Base-by-base conservation (phyloP, 2,329 filamentous ascomycete species). In the Anthostomella pinea region DNA sequence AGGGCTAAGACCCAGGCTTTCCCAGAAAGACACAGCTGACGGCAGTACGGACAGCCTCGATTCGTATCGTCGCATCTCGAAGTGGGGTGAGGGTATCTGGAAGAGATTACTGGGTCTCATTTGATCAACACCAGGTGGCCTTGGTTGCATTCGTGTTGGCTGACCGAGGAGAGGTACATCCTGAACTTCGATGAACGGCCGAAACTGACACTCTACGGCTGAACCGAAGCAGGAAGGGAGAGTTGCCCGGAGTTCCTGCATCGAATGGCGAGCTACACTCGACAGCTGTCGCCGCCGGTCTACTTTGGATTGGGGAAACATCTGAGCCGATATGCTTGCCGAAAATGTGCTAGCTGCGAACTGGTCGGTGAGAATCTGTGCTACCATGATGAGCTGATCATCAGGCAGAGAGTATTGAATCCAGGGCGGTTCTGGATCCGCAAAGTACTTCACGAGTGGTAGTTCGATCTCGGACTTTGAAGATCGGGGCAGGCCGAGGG, bases 11-110 rank as follows among this genome's bases (percentile, higher is more conserved):
- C 86, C 85, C 13, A 94, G 66, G 30, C 82, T 81, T 55, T 93
- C 87, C 88, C 87, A 94, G 54, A 93, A 95, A 1, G 74, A 67
- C 14, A 91, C 67, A 0, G 85, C 83, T 1, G 86, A 77, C 2
- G 87, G 85, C 15, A 91, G 68, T 24, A 94, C 69, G 8, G 88
- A 87, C 38, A 89, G 74, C 30, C 75, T 77, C 2, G 73, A 72
- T 24, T 88, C 83, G 14, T 80, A 77, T 35, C 87, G 74, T 31
- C 82, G 81, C 8, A 94, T 69, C 47, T 87, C 81, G 23, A 93
- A 66, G 52, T 86, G 82, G 2, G 87, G 86, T 1, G 80, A 68
- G 2, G 77, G 74, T 2, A 93, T 76, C 25, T 72, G 68, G 46
- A 84, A 84, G 3, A 82, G 62, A 43, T 70, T 75, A 34, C 63